phyloP scores from a whole-genome alignment of 331 rosid genomes.

The Malus hybrid region DNA sequence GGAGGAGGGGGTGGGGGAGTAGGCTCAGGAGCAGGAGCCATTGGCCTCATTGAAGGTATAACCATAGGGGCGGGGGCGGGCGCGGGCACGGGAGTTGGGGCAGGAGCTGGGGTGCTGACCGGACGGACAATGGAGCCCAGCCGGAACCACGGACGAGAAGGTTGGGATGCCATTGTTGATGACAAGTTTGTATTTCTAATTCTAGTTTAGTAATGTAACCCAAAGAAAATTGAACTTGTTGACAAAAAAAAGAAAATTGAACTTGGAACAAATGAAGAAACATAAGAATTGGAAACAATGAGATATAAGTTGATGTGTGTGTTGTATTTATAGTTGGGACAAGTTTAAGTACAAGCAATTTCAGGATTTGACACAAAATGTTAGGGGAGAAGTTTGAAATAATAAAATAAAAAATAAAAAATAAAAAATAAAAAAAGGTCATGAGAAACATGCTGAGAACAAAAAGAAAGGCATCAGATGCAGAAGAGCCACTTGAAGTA shows the following conservation, averaged over 20 bases:
- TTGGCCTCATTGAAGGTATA: slow-evolving; percentile 29
- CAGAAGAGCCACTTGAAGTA: slow-evolving; percentile 19
- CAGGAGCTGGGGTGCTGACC: neutral
- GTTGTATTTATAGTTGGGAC: slow-evolving; percentile 49
- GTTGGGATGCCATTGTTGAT: slow-evolving; percentile 52
- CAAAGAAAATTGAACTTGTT: neutral
- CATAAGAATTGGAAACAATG: slow-evolving; percentile 10
- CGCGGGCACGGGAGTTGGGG: neutral
- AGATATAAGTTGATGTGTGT: neutral
- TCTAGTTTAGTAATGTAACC: neutral
- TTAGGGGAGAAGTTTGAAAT: neutral
- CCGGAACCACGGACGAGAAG: slow-evolving; percentile 65
- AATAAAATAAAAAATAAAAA: neutral
- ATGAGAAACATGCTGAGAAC: neutral
- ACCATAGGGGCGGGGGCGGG: neutral
- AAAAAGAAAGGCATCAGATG: slow-evolving; percentile 44
- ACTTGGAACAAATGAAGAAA: neutral
- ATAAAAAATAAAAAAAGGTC: neutral
- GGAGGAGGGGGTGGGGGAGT: neutral
- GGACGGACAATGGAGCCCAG: slow-evolving; percentile 25
- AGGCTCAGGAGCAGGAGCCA: slow-evolving; percentile 20
- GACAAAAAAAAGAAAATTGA: neutral
- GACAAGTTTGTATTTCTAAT: neutral
- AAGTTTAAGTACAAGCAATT: neutral
- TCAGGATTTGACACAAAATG: neutral